Percentiles rank a stretch among this genome's conserved stretches.
Evolutionary conservation across 805 yeast species (phyloP).

Genomic region (Priceomyces castillae): DNA sequence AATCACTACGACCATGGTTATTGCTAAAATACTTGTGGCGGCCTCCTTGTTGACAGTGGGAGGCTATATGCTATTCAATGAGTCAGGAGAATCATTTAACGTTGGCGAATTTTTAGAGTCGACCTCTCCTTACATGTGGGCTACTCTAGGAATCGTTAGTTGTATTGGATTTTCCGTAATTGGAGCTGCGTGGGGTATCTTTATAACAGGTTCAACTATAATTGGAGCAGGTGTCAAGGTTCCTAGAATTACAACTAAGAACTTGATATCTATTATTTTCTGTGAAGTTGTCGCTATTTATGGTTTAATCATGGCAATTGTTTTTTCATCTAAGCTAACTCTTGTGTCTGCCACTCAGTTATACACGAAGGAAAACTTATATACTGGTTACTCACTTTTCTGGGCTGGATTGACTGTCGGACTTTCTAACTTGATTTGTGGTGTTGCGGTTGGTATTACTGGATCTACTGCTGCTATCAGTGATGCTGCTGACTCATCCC

Average conservation of each 20-base stretch:
- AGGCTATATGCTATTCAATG: constrained; percentile 78
- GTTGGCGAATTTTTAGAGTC: constrained; percentile 82
- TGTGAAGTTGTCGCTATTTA: constrained; percentile 99
- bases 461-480: constrained; percentile 98
- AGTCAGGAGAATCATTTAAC: constrained; percentile 88
- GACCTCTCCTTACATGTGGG: constrained; percentile 97
- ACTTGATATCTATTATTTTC: constrained; percentile 92
- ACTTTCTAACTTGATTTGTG: constrained; percentile 87
- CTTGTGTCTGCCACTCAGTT: constrained; percentile 63
- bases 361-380: constrained; percentile 78
- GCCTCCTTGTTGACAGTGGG: constrained; percentile 39
- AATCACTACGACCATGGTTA: constrained; percentile 5
- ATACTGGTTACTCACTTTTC: constrained; percentile 91
- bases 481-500: constrained; percentile 94
- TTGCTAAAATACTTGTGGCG: constrained; percentile 20
- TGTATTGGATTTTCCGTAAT: constrained; percentile 94
- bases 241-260: constrained; percentile 96
- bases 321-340: constrained; percentile 83
- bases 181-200: constrained; percentile 99
- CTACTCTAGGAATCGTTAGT: constrained; percentile 78
- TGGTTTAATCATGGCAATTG: constrained; percentile 96
- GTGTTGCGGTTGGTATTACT: constrained; percentile 94
- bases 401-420: constrained; percentile 99
- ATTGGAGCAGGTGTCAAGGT: constrained; percentile 98
- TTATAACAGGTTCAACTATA: constrained; percentile 90